Conservation (phyloP, 331 rosid genomes). For the Erythrophleum ivorense region DNA sequence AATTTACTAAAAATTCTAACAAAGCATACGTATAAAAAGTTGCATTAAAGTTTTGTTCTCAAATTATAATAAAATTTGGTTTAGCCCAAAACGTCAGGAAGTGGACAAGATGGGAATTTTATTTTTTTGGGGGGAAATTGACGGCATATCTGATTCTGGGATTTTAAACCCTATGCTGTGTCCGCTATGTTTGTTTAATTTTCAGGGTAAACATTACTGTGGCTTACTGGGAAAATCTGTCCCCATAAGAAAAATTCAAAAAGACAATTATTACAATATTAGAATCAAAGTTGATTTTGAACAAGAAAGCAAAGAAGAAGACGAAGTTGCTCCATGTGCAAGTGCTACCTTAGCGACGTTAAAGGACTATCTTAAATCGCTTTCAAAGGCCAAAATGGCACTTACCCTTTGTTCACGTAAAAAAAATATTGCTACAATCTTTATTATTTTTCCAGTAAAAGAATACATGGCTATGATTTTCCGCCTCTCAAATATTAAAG, state of each 20-base stretch:
- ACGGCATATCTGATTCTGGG: background rate
- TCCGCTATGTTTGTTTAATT: no score
- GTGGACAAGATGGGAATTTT: no score
- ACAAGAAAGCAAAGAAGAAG: constrained; percentile 22
- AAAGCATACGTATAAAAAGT: no score
- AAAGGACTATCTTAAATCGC: constrained; percentile 34
- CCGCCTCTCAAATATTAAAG: no score
- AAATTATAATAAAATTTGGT: no score
- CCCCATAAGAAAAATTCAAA: constrained; percentile 15
- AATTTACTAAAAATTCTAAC: no score
- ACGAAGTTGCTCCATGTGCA: constrained; percentile 67
- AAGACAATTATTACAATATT: constrained; percentile 17
- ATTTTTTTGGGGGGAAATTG: background rate
- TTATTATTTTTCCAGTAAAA: background rate
- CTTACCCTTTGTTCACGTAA: no score
- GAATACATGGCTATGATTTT: background rate
- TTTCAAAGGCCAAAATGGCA: constrained; percentile 5
- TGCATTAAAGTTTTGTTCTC: no score
- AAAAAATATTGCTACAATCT: background rate
- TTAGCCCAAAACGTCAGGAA: no score
- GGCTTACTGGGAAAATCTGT: constrained; percentile 3
- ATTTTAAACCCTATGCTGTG: no score
- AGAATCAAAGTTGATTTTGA: constrained; percentile 45
- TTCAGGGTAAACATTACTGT: no score
- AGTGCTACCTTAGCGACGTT: background rate